A percentile compares a stretch with the other conserved stretches of the same genome.
These are phyloP conservation scores for Friedmanniomyces endolithicus DNA, from an alignment of 495 filamentous ascomycete species.

Conservation along the genomic window DNA sequence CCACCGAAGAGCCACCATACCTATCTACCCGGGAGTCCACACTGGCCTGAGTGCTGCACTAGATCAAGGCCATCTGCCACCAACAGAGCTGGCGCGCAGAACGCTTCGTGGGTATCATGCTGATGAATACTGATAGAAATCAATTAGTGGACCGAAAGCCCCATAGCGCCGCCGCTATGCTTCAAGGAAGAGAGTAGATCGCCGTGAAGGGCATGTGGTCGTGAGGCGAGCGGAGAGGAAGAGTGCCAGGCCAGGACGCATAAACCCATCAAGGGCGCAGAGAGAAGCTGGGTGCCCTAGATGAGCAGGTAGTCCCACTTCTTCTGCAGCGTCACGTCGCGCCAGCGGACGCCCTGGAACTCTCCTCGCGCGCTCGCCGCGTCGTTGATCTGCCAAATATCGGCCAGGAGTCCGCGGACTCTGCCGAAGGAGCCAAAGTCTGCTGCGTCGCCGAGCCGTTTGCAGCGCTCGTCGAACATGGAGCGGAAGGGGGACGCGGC, in stretches of 20 bases:
- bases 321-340: conserved; percentile 85
- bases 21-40: background rate
- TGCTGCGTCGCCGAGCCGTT: conserved; percentile 58
- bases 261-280: conserved; percentile 10
- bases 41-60: conserved; percentile 21
- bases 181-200: background rate
- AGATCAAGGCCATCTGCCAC: conserved; percentile 11
- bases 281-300: conserved; percentile 26
- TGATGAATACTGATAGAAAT: background rate
- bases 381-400: conserved; percentile 71
- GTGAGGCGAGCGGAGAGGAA: conserved; percentile 1
- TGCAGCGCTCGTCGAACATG: conserved; percentile 59
- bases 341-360: conserved; percentile 69
- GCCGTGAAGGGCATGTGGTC: background rate
- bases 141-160: background rate
- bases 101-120: conserved; percentile 17
- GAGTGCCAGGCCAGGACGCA: conserved; percentile 13
- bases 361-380: conserved; percentile 34
- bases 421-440: conserved; percentile 79
- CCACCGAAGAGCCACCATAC: background rate
- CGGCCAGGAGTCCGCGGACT: conserved; percentile 62
- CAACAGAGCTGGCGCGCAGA: background rate
- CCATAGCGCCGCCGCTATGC: conserved; percentile 16
- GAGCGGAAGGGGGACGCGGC: conserved; percentile 58
- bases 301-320: conserved; percentile 89